Conservation (phyloP, 768 basidiomycete species). For the Podaxis mareebaensis region DNA sequence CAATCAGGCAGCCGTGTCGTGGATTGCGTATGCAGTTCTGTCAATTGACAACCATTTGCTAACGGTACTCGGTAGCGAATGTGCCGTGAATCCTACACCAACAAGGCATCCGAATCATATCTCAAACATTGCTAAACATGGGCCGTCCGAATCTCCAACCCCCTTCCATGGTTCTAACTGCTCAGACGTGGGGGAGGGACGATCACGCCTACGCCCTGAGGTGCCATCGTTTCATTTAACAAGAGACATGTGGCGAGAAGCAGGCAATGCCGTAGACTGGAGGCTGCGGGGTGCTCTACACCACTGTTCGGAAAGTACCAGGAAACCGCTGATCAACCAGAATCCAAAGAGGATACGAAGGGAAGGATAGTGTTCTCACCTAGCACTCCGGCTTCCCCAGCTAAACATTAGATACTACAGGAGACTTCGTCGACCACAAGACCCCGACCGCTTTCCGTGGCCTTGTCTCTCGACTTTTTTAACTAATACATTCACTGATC, state of each 20-base stretch:
- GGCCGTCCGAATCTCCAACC: not conserved
- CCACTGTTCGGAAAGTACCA: not conserved
- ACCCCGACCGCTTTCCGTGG: not conserved
- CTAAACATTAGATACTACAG: not conserved
- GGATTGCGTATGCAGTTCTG: not conserved
- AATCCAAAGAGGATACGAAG: not conserved
- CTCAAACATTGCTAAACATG: not conserved
- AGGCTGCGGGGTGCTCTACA: not conserved
- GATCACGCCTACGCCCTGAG: not conserved
- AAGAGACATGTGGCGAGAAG: not conserved
- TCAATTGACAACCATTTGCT: not conserved
- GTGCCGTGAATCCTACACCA: slow-evolving; percentile 4
- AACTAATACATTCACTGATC: not conserved
- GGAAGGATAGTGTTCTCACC: not conserved
- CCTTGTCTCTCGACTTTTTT: not conserved
- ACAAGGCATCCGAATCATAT: not conserved
- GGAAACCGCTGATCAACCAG: not conserved
- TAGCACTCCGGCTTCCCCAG: not conserved
- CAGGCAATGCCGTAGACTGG: not conserved
- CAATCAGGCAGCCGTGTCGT: not conserved
- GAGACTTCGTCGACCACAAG: not conserved
- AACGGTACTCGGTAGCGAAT: not conserved
- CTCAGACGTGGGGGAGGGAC: not conserved
- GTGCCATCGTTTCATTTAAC: not conserved
- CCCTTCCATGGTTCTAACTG: not conserved